A percentile compares a stretch with the other conserved stretches of the same genome.
Evolutionary conservation across 805 yeast genomes (phyloP).

Genomic region (Isabelozyma gotoi): DNA sequence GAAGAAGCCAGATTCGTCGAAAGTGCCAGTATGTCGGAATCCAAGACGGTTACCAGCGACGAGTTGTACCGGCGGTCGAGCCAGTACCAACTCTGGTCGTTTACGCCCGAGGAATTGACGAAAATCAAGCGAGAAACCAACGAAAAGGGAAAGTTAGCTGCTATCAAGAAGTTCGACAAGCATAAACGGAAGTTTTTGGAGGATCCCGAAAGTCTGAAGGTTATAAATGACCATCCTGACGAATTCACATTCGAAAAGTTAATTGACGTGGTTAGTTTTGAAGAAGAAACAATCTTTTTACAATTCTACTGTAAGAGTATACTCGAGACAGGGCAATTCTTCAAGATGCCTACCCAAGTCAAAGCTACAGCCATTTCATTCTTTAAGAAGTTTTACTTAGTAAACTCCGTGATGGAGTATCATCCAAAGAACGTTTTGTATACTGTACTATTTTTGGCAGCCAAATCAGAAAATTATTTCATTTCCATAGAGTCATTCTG

Average conservation of each 20-base stretch:
- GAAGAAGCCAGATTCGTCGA: too few species aligned
- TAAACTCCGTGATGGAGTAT: slow-evolving; percentile 79
- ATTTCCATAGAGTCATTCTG: slow-evolving; percentile 82
- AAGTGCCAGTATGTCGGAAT: neutral
- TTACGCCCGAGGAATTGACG: slow-evolving; percentile 55
- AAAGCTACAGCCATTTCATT: slow-evolving; percentile 83
- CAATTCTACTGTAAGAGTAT: slow-evolving; percentile 72
- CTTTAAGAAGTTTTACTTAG: slow-evolving; percentile 75
- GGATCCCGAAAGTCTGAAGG: slow-evolving; percentile 21
- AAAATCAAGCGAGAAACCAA: slow-evolving; percentile 51
- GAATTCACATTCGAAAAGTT: slow-evolving; percentile 28
- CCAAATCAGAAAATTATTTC: slow-evolving; percentile 89
- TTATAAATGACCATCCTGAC: slow-evolving; percentile 26
- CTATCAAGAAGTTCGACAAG: slow-evolving; percentile 28
- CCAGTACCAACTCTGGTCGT: slow-evolving; percentile 87
- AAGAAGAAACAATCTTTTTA: slow-evolving; percentile 72
- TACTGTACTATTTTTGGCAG: slow-evolving; percentile 79
- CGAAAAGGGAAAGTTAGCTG: slow-evolving; percentile 48
- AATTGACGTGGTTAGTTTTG: slow-evolving; percentile 50
- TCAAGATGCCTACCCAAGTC: slow-evolving; percentile 86
- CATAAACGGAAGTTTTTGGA: slow-evolving; percentile 14
- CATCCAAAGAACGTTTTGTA: slow-evolving; percentile 81
- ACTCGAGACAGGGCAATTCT: slow-evolving; percentile 65
- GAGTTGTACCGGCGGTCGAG: slow-evolving; percentile 86
- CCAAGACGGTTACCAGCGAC: slow-evolving; percentile 57